Evolutionary conservation across 306 rosid genomes (phyloP).

Genomic region (Acacia acuminata): DNA sequence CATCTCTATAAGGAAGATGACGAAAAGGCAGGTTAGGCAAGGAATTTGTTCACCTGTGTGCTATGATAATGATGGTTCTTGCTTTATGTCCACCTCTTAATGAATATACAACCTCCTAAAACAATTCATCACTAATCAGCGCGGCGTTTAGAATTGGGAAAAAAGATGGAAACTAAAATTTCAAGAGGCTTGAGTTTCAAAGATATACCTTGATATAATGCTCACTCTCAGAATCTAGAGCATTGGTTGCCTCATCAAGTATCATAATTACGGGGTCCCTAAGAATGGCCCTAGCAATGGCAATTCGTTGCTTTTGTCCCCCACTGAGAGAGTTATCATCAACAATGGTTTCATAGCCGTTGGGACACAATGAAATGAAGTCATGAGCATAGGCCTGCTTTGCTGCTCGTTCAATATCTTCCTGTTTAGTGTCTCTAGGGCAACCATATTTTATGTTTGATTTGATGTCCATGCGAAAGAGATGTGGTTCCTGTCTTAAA

Average conservation of each 20-base stretch:
- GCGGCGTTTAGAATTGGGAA: background rate
- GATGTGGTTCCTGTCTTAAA: slow-evolving; percentile 70
- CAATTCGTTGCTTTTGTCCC: slow-evolving; percentile 93
- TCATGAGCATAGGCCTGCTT: slow-evolving; percentile 84
- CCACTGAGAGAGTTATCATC: slow-evolving; percentile 87
- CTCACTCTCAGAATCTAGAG: slow-evolving; percentile 88
- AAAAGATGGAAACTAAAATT: slow-evolving; percentile 10
- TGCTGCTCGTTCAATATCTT: slow-evolving; percentile 79
- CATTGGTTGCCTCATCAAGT: slow-evolving; percentile 93
- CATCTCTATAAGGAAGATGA: background rate
- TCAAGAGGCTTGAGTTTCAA: slow-evolving; percentile 3
- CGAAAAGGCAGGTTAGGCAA: slow-evolving; percentile 8
- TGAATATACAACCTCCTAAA: slow-evolving; percentile 70
- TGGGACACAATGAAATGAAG: slow-evolving; percentile 70
- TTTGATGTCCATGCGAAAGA: slow-evolving; percentile 76
- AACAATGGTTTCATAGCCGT: slow-evolving; percentile 79
- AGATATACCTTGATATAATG: slow-evolving; percentile 67
- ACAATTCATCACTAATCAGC: background rate
- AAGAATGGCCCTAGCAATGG: slow-evolving; percentile 85
- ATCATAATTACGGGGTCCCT: slow-evolving; percentile 84
- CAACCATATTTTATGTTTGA: slow-evolving; percentile 89
- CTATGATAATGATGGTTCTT: slow-evolving; percentile 73
- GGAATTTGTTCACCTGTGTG: slow-evolving; percentile 59
- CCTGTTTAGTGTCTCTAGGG: slow-evolving; percentile 32
- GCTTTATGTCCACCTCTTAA: slow-evolving; percentile 53